These are phyloP conservation scores for Barnettozyma vustinii DNA, from an alignment of 805 yeast genomes.

Conservation along the genomic window DNA sequence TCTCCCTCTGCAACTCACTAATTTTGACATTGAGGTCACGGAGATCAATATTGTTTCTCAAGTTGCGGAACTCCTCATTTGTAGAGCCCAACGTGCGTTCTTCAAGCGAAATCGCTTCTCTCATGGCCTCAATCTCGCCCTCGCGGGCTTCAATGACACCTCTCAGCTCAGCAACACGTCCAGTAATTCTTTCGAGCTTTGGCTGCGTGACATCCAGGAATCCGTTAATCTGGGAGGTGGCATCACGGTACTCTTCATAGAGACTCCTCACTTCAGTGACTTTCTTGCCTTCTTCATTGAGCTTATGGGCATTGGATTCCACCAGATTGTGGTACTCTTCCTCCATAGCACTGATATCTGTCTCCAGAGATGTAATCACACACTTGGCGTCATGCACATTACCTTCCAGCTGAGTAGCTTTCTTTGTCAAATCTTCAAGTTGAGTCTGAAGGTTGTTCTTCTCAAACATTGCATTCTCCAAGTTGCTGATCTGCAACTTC, in stretches of 20 bases:
- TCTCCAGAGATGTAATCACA: slow-evolving; percentile 19
- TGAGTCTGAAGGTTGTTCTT: slow-evolving; percentile 34
- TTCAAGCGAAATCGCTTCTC: slow-evolving; percentile 26
- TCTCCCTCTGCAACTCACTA: slow-evolving; percentile 30
- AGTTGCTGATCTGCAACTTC: slow-evolving; percentile 43
- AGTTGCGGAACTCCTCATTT: slow-evolving; percentile 53
- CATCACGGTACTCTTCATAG: slow-evolving; percentile 23
- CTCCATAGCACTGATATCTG: slow-evolving; percentile 17
- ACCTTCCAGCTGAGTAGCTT: slow-evolving; percentile 22
- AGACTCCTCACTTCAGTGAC: slow-evolving; percentile 15
- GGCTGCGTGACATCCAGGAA: slow-evolving; percentile 2
- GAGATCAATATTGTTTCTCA: slow-evolving; percentile 60
- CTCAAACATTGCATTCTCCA: slow-evolving; percentile 48
- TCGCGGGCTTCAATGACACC: slow-evolving; percentile 22
- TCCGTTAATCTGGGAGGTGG: slow-evolving; percentile 32
- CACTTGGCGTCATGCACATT: slow-evolving; percentile 17
- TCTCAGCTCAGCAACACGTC: slow-evolving; percentile 18
- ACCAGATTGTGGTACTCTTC: slow-evolving; percentile 17
- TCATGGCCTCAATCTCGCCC: slow-evolving; percentile 23
- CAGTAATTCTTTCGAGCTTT: neutral
- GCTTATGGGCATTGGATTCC: slow-evolving; percentile 1
- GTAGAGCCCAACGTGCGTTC: slow-evolving; percentile 49
- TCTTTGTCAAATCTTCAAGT: slow-evolving; percentile 31
- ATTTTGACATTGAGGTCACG: slow-evolving; percentile 39
- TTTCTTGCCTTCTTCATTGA: neutral